Percentiles rank a stretch among this genome's conserved stretches.
phyloP scores from a whole-genome alignment of 2,329 filamentous ascomycete genomes.

The Aspergillus jensenii region DNA sequence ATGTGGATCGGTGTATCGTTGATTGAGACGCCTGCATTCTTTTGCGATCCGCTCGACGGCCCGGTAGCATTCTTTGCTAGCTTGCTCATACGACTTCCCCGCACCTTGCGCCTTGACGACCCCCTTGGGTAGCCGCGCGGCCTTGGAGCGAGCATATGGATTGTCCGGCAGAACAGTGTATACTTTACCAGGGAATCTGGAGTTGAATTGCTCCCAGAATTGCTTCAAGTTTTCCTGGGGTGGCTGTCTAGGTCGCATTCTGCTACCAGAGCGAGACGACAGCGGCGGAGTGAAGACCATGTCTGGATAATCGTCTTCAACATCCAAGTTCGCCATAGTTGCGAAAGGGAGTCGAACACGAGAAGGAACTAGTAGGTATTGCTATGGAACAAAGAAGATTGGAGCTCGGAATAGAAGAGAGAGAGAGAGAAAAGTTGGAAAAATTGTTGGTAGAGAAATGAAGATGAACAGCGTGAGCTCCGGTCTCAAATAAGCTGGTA shows the following conservation, averaged over 20 bases:
- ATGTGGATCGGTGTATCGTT: slow-evolving; percentile 82
- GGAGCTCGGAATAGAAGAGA: background rate
- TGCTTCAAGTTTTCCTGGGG: slow-evolving; percentile 69
- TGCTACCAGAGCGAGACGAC: slow-evolving; percentile 34
- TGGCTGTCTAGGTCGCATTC: slow-evolving; percentile 48
- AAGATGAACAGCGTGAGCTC: background rate
- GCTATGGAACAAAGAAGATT: background rate
- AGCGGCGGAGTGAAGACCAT: slow-evolving; percentile 24
- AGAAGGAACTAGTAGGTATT: background rate
- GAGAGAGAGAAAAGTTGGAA: no score
- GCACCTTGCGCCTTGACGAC: slow-evolving; percentile 57
- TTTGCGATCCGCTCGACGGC: slow-evolving; percentile 59
- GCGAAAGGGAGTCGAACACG: no score
- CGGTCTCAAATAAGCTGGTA: background rate
- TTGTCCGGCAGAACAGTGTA: slow-evolving; percentile 70
- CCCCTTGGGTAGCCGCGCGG: slow-evolving; percentile 56
- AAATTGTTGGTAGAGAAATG: no score
- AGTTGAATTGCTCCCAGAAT: slow-evolving; percentile 72
- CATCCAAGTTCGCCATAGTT: slow-evolving; percentile 5
- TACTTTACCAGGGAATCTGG: slow-evolving; percentile 70
- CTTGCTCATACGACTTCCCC: slow-evolving; percentile 70
- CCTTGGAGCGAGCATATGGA: slow-evolving; percentile 61
- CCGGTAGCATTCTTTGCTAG: slow-evolving; percentile 65
- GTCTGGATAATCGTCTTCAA: slow-evolving; percentile 26
- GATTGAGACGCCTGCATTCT: slow-evolving; percentile 73